Conservation (phyloP, 164 flowering plant species). For the Berberis vulgaris region DNA sequence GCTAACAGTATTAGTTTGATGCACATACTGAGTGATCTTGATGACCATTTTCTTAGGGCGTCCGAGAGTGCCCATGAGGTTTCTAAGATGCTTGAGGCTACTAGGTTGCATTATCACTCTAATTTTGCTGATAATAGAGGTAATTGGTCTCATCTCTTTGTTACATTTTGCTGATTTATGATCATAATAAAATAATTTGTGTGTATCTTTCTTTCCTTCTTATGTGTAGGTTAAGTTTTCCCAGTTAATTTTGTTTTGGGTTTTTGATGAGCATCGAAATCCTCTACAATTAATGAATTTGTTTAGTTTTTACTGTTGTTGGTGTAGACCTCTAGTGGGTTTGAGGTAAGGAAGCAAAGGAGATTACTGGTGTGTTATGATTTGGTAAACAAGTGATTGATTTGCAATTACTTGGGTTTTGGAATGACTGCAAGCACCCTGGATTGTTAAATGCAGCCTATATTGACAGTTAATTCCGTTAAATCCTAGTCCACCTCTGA, state of each 20-base stretch:
- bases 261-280: not conserved
- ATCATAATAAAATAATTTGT: no score
- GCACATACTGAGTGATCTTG: conserved; percentile 47
- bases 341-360: no score
- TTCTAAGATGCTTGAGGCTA: conserved; percentile 87
- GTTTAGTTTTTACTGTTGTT: not conserved
- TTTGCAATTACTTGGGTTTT: no score
- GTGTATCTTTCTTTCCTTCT: not conserved
- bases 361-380: no score
- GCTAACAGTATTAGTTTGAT: conserved; percentile 31
- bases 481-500: no score
- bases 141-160: conserved; percentile 7
- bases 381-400: no score
- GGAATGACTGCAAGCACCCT: no score
- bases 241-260: not conserved
- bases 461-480: no score
- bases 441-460: no score
- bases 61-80: conserved; percentile 78
- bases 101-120: conserved; percentile 80
- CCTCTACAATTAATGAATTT: not conserved
- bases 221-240: not conserved
- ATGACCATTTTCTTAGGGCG: conserved; percentile 78
- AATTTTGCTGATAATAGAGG: conserved; percentile 86
- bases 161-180: not conserved
- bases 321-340: no score